A percentile compares a stretch with the other conserved stretches of the same genome.
Conservation (phyloP, 768 basidiomycete species). For the Tylopilus felleus region DNA sequence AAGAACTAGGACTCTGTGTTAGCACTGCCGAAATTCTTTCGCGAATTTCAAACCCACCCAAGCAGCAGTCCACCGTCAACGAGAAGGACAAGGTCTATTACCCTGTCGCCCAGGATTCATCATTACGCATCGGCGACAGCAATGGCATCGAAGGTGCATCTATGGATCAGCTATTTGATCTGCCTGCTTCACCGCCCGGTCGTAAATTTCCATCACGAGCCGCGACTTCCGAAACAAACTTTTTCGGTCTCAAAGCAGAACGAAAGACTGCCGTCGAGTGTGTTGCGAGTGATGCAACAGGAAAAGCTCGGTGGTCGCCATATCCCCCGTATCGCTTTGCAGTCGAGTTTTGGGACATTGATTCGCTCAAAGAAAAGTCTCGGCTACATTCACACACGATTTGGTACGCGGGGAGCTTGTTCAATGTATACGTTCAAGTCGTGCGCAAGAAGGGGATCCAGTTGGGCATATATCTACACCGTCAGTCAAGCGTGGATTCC, state of each 20-base stretch:
- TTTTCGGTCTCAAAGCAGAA: constrained; percentile 59
- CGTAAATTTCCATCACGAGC: constrained; percentile 27
- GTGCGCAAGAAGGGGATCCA: constrained; percentile 80
- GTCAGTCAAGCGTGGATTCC: constrained; percentile 78
- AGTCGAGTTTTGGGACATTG: constrained; percentile 89
- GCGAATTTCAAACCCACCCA: constrained; percentile 24
- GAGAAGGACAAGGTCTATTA: constrained; percentile 47
- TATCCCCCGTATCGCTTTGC: constrained; percentile 80
- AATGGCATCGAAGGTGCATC: constrained; percentile 49
- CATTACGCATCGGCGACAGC: constrained; percentile 71
- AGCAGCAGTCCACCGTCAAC: constrained; percentile 8
- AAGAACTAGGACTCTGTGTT: constrained; percentile 65
- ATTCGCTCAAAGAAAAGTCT: constrained; percentile 78
- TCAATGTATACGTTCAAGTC: constrained; percentile 87
- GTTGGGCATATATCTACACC: constrained; percentile 84
- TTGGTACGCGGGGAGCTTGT: constrained; percentile 86
- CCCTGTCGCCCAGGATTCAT: constrained; percentile 65
- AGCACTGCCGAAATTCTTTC: constrained; percentile 50
- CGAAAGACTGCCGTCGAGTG: constrained; percentile 42
- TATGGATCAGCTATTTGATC: constrained; percentile 70
- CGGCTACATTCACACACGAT: constrained; percentile 81
- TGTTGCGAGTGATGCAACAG: constrained; percentile 41
- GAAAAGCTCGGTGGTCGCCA: constrained; percentile 56
- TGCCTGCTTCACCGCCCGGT: constrained; percentile 22
- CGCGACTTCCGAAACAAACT: constrained; percentile 46